A percentile compares a stretch with the other conserved stretches of the same genome.
Evolutionary conservation across 345 rosid species (phyloP).

Genomic region (Luvunga scandens): DNA sequence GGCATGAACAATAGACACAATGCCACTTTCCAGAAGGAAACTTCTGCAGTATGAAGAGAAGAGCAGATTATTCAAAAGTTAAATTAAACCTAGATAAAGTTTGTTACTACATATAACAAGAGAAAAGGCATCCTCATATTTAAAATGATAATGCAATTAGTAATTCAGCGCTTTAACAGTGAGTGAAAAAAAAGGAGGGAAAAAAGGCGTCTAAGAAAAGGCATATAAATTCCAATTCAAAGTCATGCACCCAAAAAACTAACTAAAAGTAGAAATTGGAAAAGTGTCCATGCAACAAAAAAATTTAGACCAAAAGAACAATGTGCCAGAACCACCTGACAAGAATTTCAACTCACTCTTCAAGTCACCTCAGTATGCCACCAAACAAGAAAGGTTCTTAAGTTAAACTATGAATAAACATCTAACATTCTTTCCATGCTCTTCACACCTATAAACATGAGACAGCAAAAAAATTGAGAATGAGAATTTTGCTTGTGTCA

Average conservation of each 20-base stretch:
- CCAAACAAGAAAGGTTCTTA: background rate
- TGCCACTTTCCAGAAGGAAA: constrained; percentile 89
- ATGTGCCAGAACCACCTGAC: background rate
- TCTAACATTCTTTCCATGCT: background rate
- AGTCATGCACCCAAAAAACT: background rate
- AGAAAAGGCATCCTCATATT: background rate
- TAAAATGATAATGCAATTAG: background rate
- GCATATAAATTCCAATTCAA: too few species aligned
- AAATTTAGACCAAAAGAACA: background rate
- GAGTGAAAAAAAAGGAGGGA: too few species aligned
- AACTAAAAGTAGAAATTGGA: background rate
- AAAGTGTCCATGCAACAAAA: background rate
- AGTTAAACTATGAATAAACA: background rate
- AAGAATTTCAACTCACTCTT: background rate
- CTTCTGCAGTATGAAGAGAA: constrained; percentile 43
- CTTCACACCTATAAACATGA: constrained; percentile 1
- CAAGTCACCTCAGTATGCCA: background rate
- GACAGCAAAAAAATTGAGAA: background rate
- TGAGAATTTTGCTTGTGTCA: background rate
- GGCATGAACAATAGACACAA: constrained; percentile 85
- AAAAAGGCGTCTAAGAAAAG: background rate
- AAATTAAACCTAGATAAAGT: background rate
- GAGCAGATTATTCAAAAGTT: constrained; percentile 4
- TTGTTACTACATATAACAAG: background rate
- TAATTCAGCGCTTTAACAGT: too few species aligned